phyloP scores from a whole-genome alignment of 2,329 filamentous ascomycete species.

The Clarireedia hainanense region DNA sequence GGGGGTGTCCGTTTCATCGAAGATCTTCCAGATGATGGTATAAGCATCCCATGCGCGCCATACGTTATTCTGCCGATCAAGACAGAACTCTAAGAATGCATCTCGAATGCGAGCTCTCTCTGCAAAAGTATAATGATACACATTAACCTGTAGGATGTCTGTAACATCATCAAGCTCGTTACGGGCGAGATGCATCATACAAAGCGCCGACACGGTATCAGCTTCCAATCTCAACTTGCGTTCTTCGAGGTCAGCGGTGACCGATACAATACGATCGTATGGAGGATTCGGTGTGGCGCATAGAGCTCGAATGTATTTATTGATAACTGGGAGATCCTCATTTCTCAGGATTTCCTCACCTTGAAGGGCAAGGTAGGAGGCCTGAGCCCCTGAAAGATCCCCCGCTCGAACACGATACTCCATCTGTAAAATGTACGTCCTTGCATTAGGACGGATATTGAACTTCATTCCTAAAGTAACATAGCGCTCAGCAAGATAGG shows the following conservation, averaged over 20 bases:
- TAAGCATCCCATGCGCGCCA: conserved; percentile 58
- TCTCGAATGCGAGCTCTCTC: conserved; percentile 61
- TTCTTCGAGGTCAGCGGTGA: conserved; percentile 66
- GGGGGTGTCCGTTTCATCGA: conserved; percentile 56
- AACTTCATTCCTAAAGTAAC: conserved; percentile 58
- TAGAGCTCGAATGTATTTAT: conserved; percentile 63
- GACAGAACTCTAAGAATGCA: conserved; percentile 59
- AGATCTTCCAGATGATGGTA: conserved; percentile 57
- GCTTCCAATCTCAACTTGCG: conserved; percentile 62
- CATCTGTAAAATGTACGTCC: conserved; percentile 68
- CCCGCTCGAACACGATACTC: conserved; percentile 65
- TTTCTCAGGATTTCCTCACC: conserved; percentile 44
- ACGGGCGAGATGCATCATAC: conserved; percentile 62
- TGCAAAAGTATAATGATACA: conserved; percentile 58
- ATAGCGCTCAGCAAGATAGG: conserved; percentile 66
- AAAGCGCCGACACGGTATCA: conserved; percentile 66
- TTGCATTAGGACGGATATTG: conserved; percentile 57
- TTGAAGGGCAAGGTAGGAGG: conserved; percentile 56
- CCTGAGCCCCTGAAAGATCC: conserved; percentile 63
- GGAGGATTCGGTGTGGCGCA: conserved; percentile 53
- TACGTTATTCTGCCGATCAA: conserved; percentile 53
- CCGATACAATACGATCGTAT: conserved; percentile 63
- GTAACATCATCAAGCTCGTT: conserved; percentile 74
- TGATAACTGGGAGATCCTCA: conserved; percentile 56
- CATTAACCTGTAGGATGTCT: conserved; percentile 71